Evolutionary conservation across 108 stramenopile genomes (phyloP), one percentile per base, ranked within the genome.

Genomic region (Fragilaria crotonensis): DNA sequence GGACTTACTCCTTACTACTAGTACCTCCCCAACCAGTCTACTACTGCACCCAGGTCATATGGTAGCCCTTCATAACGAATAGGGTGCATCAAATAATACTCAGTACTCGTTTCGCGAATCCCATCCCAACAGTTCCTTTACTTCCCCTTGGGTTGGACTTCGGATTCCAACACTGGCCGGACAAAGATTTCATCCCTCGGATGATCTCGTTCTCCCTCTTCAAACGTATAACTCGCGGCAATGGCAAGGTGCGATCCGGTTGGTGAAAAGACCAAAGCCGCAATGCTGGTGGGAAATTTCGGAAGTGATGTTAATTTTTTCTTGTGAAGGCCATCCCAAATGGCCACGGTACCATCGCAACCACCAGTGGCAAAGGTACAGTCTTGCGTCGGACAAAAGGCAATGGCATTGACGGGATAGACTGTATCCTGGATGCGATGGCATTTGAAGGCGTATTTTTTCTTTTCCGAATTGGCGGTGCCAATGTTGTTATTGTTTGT

Each of bases 341-440:
- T 73, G 4, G 84, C 79, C 23, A 99, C 96, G 5, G 78, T 72
- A 48, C 93, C 93, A 72, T 96, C 95, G 45, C 88, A 90, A 22
- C 95, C 94, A 25, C 90, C 95, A 4, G 95, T 95, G 27, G 95
- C 94, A 71, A 98, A 90, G 4, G 94, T 95, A 2, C 82, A 79
- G 55, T 71, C 53, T 45, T 59, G 64, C 14, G 48, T 46, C 0
- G 95, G 96, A 72, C 97, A 95, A 66, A 97, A 96, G 4, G 81
- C 95, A 64, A 99, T 82, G 46, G 90, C 82, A 68, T 99, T 99
- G 51, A 99, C 98, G 3, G 98, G 98, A 76, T 94, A 97, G 22
- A 96, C 87, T 5, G 72, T 77, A 66, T 97, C 95, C 44, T 70
- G 66, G 25, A 75, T 75, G 3, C 98, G 90, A 80, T 99, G 98